A percentile compares a stretch with the other conserved stretches of the same genome.
Conservation (phyloP, 108 stramenopile species). For the Schizochytrium sp. region DNA sequence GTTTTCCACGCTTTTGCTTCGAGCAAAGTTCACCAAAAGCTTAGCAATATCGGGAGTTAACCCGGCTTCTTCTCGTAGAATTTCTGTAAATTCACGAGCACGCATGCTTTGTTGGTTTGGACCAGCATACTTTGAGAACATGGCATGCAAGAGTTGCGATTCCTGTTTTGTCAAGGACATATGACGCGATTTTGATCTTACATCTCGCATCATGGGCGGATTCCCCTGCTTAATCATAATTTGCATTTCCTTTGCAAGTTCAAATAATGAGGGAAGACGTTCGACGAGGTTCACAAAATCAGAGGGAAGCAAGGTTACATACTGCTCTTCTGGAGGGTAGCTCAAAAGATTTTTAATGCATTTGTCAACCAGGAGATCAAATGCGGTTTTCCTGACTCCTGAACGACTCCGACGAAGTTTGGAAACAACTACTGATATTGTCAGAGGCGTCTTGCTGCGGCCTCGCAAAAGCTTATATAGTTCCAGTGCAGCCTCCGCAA, state of each 20-base stretch:
- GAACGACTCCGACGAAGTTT: not conserved
- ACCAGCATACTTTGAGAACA: not conserved
- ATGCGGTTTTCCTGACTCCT: not conserved
- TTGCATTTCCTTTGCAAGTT: not conserved
- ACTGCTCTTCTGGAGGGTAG: not conserved
- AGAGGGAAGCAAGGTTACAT: not conserved
- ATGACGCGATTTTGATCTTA: not conserved
- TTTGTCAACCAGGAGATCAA: not conserved
- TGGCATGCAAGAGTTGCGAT: not conserved
- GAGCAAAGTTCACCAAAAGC: not conserved
- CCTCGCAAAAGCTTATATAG: conserved; percentile 27
- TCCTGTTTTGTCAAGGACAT: not conserved
- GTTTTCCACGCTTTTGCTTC: not conserved
- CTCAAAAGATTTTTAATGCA: not conserved
- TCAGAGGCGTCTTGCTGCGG: conserved; percentile 19
- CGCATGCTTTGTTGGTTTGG: not conserved
- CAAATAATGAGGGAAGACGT: not conserved
- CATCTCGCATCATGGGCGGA: not conserved
- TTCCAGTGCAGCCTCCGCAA: not conserved
- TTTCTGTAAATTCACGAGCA: not conserved
- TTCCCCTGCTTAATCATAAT: not conserved
- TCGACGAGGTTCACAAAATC: conserved; percentile 21
- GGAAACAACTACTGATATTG: not conserved
- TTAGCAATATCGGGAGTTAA: not conserved
- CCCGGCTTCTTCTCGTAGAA: not conserved